Evolutionary conservation across 352 stramenopile species (phyloP), one percentile per base, ranked within the genome.

Genomic region (Phytophthora foliorum): DNA sequence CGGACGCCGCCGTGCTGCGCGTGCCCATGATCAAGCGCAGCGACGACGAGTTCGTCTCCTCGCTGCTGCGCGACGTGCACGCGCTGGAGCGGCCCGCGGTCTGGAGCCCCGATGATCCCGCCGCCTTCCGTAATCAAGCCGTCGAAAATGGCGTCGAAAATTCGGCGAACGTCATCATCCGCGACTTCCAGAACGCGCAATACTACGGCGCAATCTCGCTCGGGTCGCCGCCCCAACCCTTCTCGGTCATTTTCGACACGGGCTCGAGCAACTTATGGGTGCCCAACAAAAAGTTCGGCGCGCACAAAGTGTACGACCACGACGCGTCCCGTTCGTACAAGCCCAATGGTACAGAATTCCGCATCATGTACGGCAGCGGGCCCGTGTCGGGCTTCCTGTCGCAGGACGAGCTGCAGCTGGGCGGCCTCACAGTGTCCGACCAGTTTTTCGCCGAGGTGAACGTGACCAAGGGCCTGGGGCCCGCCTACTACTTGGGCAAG

Each of bases 211-310:
- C 89, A 21, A 90, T 99, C 41, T 80, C 88, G 32, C 66, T 98
- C n/a, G 96, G 97, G 16, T 97, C 82, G 38, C 97, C 97, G 41
- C 77, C 81, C 0, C 96, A 99, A 75, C 90, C 70, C 1, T 98
- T 99, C 67, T 78, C 88, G 13, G 97, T 99, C 17, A 98, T 99
- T 53, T 99, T 99, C 63, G 97, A 99, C 78, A 99, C 97, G 11
- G 97, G 97, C 24, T 98, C 86, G n/a, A 97, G 84, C 69, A 98
- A 99, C 76, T 71, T 99, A 13, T 99, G 97, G 98, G 95, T 99
- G 4, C 95, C 93, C 21, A 86, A 92, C 74, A 74, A 68, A 50
- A 81, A 87, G 49, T 96, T 92, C 74, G 86, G 85, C 14, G 75
- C 72, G 39, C 83, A 94, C 67, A 67, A 84, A 42, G 55, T 97